phyloP scores from a whole-genome alignment of 2,329 filamentous ascomycete genomes.

The Aspergillus niger region DNA sequence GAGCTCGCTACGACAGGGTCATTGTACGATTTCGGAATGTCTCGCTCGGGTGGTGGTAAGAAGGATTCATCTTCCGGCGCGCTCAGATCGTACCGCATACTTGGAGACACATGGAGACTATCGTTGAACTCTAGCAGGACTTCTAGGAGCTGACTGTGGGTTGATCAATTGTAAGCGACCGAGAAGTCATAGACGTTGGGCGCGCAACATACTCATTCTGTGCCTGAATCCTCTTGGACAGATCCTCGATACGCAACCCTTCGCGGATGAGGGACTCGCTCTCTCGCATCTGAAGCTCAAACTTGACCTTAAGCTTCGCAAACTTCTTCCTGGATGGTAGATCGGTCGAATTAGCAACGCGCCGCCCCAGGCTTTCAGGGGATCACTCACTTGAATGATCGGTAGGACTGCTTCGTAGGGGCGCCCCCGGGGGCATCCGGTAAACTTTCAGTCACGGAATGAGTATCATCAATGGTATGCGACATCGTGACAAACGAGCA shows the following conservation, averaged over 20 bases:
- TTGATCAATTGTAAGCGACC: constrained; percentile 12
- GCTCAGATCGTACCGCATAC: constrained; percentile 73
- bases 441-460: constrained; percentile 32
- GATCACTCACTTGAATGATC: constrained; percentile 63
- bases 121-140: constrained; percentile 88
- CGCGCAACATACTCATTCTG: constrained; percentile 77
- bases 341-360: constrained; percentile 13
- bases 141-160: constrained; percentile 78
- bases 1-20: constrained; percentile 37
- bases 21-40: constrained; percentile 34
- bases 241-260: constrained; percentile 77
- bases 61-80: constrained; percentile 46
- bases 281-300: constrained; percentile 78
- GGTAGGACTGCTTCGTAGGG: constrained; percentile 59
- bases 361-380: not conserved
- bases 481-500: constrained; percentile 31
- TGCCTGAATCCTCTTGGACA: constrained; percentile 79
- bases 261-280: constrained; percentile 65
- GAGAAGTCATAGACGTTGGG: not conserved
- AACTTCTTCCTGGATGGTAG: constrained; percentile 73
- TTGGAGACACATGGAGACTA: constrained; percentile 72
- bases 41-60: constrained; percentile 50
- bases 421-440: constrained; percentile 34
- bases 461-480: constrained; percentile 32
- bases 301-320: constrained; percentile 78